Evolutionary conservation across 108 stramenopile genomes (phyloP), one percentile per base, ranked within the genome.

Genomic region (Cylindrotheca closterium): DNA sequence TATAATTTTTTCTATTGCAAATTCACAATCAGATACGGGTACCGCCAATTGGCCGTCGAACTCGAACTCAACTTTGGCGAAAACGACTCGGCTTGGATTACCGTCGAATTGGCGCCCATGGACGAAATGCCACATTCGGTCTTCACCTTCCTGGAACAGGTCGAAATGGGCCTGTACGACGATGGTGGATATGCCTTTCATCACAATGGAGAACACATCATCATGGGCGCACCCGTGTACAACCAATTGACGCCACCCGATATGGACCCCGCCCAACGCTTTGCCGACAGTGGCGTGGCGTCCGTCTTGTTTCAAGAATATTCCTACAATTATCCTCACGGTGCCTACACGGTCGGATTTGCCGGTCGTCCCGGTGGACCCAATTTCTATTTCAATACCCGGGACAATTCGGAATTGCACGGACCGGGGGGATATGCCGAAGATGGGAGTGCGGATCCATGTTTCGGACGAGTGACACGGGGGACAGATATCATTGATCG

Each of bases 361-460:
- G 75, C 88, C 0, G 82, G 83, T 2, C 67, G 71, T 7, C 59
- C 59, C 1, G 42, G 59, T 17, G 90, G 91, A 22, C 89, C 84
- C 8, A 86, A 84, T 42, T 88, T 91, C 42, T 95, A 95, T 63
- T 75, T 95, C 65, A 87, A 84, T 55, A 83, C 75, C 28, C 52
- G 75, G 5, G 71, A 91, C 66, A 95, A 93, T 65, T 70, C 60
- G 2, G 29, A 29, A 19, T 63, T 68, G 63, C 94, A 95, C 62
- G 89, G 91, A 17, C 92, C 88, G 0, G 83, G 79, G 1, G 79
- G 74, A 17, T 80, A 89, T 47, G 63, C 81, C 18, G 49, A 78
- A 47, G 66, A 71, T 19, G 79, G 78, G 4, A 90, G 88, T 56
- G 88, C 92, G 24, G 94, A 95, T 71, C 80, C 88, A 17, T 92